These are phyloP conservation scores for Kwoniella sp. DNA, from an alignment of 768 basidiomycete genomes.

Conservation along the genomic window DNA sequence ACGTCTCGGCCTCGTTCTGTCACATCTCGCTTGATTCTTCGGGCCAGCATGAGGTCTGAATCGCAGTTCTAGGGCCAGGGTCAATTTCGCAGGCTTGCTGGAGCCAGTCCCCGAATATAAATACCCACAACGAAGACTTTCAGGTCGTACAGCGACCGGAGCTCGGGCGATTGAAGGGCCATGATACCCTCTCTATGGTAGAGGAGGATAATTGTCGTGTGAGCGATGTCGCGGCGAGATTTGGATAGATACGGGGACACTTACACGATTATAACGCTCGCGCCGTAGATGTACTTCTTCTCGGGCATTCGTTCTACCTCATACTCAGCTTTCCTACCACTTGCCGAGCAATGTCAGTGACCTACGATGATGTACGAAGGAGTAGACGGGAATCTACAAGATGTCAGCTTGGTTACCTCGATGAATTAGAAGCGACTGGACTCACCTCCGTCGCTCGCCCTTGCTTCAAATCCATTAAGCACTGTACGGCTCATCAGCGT, in stretches of 20 bases:
- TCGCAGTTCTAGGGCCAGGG: conserved; percentile 59
- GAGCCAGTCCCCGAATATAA: not conserved
- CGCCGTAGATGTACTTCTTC: conserved; percentile 85
- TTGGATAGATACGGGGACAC: not conserved
- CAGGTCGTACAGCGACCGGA: conserved; percentile 84
- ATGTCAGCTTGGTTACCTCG: conserved; percentile 1
- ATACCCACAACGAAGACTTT: conserved; percentile 63
- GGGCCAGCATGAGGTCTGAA: conserved; percentile 94
- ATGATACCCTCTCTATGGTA: conserved; percentile 84
- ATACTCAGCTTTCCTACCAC: conserved; percentile 9
- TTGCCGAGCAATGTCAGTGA: conserved; percentile 57
- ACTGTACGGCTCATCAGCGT: conserved; percentile 60
- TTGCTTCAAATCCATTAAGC: conserved; percentile 79
- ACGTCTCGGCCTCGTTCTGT: conserved; percentile 83
- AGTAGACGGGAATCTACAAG: conserved; percentile 86
- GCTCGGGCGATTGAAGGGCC: conserved; percentile 74
- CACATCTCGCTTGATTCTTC: conserved; percentile 83
- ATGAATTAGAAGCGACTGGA: not conserved
- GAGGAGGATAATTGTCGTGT: not conserved
- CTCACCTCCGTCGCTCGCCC: conserved; percentile 65
- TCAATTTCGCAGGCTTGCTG: not conserved
- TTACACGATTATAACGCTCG: conserved; percentile 77
- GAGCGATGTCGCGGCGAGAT: not conserved
- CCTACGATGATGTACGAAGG: conserved; percentile 86
- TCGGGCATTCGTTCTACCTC: conserved; percentile 51